Evolutionary conservation across 352 stramenopile genomes (phyloP).

Genomic region (Ophiocytium majus): DNA sequence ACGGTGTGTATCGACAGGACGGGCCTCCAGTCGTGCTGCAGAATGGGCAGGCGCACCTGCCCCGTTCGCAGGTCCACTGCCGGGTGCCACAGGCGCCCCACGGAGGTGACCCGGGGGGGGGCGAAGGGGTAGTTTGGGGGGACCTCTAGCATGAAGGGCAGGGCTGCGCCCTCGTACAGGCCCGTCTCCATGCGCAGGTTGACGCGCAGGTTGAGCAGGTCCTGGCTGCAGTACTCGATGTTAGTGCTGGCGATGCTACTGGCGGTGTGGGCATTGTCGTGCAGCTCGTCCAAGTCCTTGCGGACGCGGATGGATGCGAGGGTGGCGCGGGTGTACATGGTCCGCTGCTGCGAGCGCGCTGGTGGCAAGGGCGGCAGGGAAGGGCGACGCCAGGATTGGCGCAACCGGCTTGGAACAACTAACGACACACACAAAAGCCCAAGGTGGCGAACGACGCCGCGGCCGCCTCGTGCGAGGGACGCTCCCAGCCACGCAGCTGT

Average conservation of each 20-base stretch:
- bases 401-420: too few species aligned
- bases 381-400: too few species aligned
- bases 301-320: neutral
- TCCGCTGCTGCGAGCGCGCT: neutral
- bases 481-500: too few species aligned
- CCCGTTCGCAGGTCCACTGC: conserved; percentile 43
- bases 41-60: conserved; percentile 41
- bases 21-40: conserved; percentile 42
- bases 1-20: conserved; percentile 54
- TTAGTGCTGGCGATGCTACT: neutral
- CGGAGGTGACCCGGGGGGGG: conserved; percentile 32
- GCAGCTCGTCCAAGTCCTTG: neutral
- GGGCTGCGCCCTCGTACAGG: conserved; percentile 39
- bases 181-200: conserved; percentile 31
- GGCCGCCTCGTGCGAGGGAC: too few species aligned
- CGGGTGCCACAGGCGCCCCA: conserved; percentile 34
- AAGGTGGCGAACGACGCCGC: too few species aligned
- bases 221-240: neutral
- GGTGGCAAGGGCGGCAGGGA: too few species aligned
- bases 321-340: neutral
- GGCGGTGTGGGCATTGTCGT: neutral
- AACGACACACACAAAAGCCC: too few species aligned
- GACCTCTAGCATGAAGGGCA: conserved; percentile 46
- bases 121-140: conserved; percentile 48
- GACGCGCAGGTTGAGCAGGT: neutral